phyloP scores from a whole-genome alignment of 2,329 filamentous ascomycete genomes.

The Penicillium olsonii region DNA sequence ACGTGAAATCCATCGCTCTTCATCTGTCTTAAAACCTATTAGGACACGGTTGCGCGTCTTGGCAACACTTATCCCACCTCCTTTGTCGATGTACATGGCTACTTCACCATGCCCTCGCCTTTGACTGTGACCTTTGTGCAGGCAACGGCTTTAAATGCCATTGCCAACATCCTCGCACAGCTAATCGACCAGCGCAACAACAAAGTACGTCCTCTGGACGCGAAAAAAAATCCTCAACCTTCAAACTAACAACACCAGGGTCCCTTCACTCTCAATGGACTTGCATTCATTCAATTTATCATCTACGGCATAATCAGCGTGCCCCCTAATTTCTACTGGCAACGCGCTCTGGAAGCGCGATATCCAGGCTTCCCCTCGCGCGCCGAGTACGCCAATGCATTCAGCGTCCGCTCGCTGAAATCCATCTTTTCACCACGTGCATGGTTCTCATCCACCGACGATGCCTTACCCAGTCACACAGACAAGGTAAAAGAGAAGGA shows the following conservation, averaged over 20 bases:
- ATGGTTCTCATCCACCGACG: conserved; percentile 12
- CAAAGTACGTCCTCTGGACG: conserved; percentile 26
- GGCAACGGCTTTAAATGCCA: conserved; percentile 39
- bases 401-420: conserved; percentile 11
- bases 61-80: conserved; percentile 8
- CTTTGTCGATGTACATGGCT: conserved; percentile 12
- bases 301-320: conserved; percentile 71
- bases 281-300: conserved; percentile 74
- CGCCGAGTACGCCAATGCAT: conserved; percentile 19
- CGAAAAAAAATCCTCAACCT: background rate
- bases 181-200: conserved; percentile 39
- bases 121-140: conserved; percentile 39
- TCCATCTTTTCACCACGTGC: conserved; percentile 12
- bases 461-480: conserved; percentile 18
- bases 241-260: conserved; percentile 44
- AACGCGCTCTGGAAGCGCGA: conserved; percentile 71
- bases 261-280: conserved; percentile 63
- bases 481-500: conserved; percentile 25
- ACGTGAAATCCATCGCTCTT: no score
- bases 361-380: conserved; percentile 66
- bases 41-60: conserved; percentile 28
- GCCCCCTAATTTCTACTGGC: conserved; percentile 86
- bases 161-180: conserved; percentile 42
- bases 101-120: conserved; percentile 27
- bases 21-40: no score